These are phyloP conservation scores for Saccharomycopsis phalli DNA, from an alignment of 1,139 yeast species.

Conservation along the genomic window DNA sequence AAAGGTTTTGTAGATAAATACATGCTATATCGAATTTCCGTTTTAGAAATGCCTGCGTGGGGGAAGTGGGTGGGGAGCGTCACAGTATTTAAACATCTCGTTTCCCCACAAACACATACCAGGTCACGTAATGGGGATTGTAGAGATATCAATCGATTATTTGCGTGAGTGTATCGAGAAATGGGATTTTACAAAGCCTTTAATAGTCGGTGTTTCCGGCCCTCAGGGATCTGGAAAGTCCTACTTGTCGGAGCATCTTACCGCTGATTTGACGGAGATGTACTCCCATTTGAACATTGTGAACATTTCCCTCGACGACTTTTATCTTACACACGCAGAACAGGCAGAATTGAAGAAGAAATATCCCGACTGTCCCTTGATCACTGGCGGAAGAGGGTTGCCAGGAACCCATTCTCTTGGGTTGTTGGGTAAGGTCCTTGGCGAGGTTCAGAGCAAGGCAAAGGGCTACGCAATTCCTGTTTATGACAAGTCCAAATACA, in stretches of 20 bases:
- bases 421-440: conserved; percentile 26
- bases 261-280: conserved; percentile 29
- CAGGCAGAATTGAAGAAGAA: conserved; percentile 39
- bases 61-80: not conserved
- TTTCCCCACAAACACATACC: too few relatives aligned
- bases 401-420: conserved; percentile 89
- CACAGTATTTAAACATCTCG: too few relatives aligned
- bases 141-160: conserved; percentile 24
- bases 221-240: conserved; percentile 95
- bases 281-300: conserved; percentile 38
- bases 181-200: conserved; percentile 31
- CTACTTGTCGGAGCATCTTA: conserved; percentile 44
- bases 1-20: conserved; percentile 37
- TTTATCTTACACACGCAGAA: conserved; percentile 58
- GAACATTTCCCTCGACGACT: conserved; percentile 76
- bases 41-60: too few relatives aligned
- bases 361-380: conserved; percentile 36
- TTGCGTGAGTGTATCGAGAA: conserved; percentile 24
- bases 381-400: conserved; percentile 72
- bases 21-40: too few relatives aligned
- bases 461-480: conserved; percentile 43
- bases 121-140: conserved; percentile 12
- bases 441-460: conserved; percentile 24
- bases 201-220: conserved; percentile 68
- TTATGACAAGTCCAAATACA: conserved; percentile 68